A percentile compares a stretch with the other conserved stretches of the same genome.
These are phyloP conservation scores for Thermothielavioides terrestris DNA, from an alignment of 495 filamentous ascomycete species.

Conservation along the genomic window DNA sequence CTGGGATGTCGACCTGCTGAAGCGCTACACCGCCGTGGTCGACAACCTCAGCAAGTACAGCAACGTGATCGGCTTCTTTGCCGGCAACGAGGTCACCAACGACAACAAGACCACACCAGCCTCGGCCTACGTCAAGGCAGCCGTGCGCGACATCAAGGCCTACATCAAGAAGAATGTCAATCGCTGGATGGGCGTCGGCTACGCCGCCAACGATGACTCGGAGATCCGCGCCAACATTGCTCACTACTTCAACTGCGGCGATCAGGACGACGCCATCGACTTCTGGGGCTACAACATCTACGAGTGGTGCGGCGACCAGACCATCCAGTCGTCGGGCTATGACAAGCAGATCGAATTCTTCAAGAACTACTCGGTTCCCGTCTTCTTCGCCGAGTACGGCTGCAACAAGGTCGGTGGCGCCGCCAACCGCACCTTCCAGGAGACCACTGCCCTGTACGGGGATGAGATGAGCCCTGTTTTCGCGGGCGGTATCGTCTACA, in stretches of 20 bases:
- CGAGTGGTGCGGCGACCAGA: conserved; percentile 87
- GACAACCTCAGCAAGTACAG: conserved; percentile 69
- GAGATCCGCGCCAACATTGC: conserved; percentile 70
- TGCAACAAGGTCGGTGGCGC: conserved; percentile 61
- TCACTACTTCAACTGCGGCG: conserved; percentile 87
- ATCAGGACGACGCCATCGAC: conserved; percentile 58
- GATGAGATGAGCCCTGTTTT: conserved; percentile 72
- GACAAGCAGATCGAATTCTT: conserved; percentile 74
- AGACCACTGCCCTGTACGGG: conserved; percentile 77
- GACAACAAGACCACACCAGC: conserved; percentile 69
- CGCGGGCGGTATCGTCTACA: conserved; percentile 94
- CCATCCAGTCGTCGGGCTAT: conserved; percentile 66
- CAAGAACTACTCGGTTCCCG: conserved; percentile 74
- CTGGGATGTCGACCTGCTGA: conserved; percentile 70
- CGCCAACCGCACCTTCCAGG: conserved; percentile 68
- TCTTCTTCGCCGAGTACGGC: conserved; percentile 97
- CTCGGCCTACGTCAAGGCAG: conserved; percentile 90
- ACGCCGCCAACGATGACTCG: conserved; percentile 86
- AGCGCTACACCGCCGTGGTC: conserved; percentile 74
- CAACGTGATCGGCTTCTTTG: conserved; percentile 93
- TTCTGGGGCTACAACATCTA: conserved; percentile 99
- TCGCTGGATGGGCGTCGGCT: conserved; percentile 79
- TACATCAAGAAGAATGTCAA: conserved; percentile 78
- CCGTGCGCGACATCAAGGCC: conserved; percentile 86
- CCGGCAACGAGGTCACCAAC: conserved; percentile 95